phyloP scores from a whole-genome alignment of 345 rosid genomes.

The Acer yangbiense region DNA sequence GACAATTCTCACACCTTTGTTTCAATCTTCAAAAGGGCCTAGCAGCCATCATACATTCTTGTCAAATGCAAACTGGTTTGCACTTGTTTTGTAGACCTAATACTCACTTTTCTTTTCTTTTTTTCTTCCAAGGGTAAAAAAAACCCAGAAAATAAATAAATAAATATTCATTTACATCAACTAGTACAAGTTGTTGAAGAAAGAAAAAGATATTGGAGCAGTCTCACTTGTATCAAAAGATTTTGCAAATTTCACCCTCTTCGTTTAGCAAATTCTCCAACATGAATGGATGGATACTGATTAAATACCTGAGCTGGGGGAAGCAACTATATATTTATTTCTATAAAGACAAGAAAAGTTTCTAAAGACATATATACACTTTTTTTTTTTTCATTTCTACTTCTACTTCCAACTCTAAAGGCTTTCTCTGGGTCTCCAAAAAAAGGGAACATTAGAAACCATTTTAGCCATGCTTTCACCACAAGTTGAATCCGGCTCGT shows the following conservation, averaged over 20 bases:
- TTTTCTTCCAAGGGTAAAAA: too few species aligned
- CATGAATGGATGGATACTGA: conserved; percentile 16
- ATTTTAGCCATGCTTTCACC: conserved; percentile 15
- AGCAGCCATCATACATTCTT: too few species aligned
- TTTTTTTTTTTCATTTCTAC: conserved; percentile 26
- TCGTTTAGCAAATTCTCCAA: neutral
- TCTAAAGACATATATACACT: conserved; percentile 12
- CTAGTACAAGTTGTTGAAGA: too few species aligned
- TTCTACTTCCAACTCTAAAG: conserved; percentile 24
- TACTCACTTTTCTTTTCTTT: too few species aligned
- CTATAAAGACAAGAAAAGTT: neutral
- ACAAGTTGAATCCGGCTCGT: conserved; percentile 1
- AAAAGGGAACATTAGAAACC: conserved; percentile 18
- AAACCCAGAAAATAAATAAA: too few species aligned
- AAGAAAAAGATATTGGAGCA: too few species aligned
- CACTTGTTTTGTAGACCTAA: too few species aligned
- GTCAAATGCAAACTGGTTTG: too few species aligned
- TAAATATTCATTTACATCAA: too few species aligned
- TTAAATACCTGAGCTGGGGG: neutral
- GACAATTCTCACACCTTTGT: too few species aligned
- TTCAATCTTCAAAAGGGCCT: too few species aligned
- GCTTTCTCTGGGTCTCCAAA: conserved; percentile 34
- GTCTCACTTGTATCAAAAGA: neutral
- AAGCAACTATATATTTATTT: neutral
- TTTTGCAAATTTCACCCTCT: neutral